A percentile compares a stretch with the other conserved stretches of the same genome.
Conservation (phyloP, 2,329 filamentous ascomycete genomes). For the Hortaea sp. region DNA sequence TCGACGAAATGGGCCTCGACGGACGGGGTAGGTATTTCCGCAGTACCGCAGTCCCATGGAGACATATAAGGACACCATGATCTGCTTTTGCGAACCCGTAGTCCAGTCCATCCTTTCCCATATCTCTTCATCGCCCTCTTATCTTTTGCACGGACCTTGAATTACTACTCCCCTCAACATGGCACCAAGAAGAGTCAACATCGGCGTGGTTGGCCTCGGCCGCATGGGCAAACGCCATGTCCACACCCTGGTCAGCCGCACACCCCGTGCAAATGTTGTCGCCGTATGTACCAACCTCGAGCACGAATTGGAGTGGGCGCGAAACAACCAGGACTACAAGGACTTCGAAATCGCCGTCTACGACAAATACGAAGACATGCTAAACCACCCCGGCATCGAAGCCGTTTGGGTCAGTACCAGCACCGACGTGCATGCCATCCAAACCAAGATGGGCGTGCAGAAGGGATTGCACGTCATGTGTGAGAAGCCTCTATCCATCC, state of each 20-base stretch:
- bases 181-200: slow-evolving; percentile 2
- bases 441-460: slow-evolving; percentile 47
- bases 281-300: slow-evolving; percentile 32
- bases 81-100: too few relatives aligned
- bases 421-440: slow-evolving; percentile 46
- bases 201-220: slow-evolving; percentile 42
- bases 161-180: neutral
- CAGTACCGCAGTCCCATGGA: too few relatives aligned
- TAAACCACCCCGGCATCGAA: slow-evolving; percentile 43
- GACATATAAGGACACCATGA: too few relatives aligned
- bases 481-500: slow-evolving; percentile 38
- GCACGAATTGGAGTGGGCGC: slow-evolving; percentile 33
- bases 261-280: slow-evolving; percentile 40
- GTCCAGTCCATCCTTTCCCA: too few relatives aligned
- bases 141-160: neutral
- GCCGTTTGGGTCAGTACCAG: slow-evolving; percentile 44
- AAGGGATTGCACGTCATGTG: slow-evolving; percentile 46
- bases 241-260: slow-evolving; percentile 37
- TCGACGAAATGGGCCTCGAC: too few relatives aligned
- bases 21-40: too few relatives aligned
- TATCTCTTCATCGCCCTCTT: too few relatives aligned
- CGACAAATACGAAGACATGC: slow-evolving; percentile 45
- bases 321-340: slow-evolving; percentile 10
- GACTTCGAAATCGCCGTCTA: slow-evolving; percentile 41
- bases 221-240: slow-evolving; percentile 46